Conservation (phyloP, 2,329 filamentous ascomycete genomes). For the Ophiostoma himal-ulmi region DNA sequence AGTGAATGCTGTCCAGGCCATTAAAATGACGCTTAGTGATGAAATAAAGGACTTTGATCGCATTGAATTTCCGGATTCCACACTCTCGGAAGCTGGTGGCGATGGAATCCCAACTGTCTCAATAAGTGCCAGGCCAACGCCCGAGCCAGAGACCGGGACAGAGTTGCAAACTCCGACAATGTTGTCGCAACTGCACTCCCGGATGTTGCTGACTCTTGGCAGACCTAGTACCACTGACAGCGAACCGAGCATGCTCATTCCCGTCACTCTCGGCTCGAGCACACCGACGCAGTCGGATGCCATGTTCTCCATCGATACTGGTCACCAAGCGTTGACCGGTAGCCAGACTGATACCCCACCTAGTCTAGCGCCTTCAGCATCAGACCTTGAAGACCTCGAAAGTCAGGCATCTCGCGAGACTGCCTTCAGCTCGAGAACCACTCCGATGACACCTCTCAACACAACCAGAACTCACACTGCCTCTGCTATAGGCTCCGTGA, state of each 20-base stretch:
- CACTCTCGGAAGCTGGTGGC: not conserved
- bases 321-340: not conserved
- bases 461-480: not conserved
- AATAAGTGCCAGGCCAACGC: too few relatives aligned
- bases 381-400: too few relatives aligned
- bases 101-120: too few relatives aligned
- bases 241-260: not conserved
- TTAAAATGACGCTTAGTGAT: not conserved
- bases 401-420: too few relatives aligned
- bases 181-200: not conserved
- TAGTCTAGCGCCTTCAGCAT: too few relatives aligned
- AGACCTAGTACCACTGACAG: too few relatives aligned
- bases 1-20: not conserved
- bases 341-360: not conserved
- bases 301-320: not conserved
- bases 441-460: too few relatives aligned
- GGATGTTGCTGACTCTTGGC: not conserved
- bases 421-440: too few relatives aligned
- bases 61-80: not conserved
- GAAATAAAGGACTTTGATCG: not conserved
- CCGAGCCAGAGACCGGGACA: not conserved
- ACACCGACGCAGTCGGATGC: too few relatives aligned
- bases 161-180: not conserved
- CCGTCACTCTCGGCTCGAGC: not conserved
- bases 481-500: not conserved